phyloP scores from a whole-genome alignment of 768 basidiomycete species.

The Kwoniella sp. region DNA sequence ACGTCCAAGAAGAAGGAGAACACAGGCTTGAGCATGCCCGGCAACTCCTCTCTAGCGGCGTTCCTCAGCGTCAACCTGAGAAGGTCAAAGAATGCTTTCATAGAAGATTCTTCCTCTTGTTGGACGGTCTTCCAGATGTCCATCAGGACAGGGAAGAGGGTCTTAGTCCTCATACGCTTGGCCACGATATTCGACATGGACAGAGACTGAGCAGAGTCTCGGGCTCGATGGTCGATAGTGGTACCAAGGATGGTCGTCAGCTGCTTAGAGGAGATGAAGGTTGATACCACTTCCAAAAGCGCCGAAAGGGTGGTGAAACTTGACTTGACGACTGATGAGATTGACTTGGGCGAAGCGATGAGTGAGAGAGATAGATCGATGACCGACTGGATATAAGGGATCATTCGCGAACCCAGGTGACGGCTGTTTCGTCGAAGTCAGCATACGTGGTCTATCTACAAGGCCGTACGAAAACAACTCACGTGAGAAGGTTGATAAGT shows the following conservation, averaged over 20 bases:
- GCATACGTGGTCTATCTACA: background rate
- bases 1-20: slow-evolving; percentile 80
- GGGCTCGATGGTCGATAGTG: slow-evolving; percentile 32
- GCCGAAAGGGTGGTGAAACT: slow-evolving; percentile 62
- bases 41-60: slow-evolving; percentile 67
- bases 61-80: slow-evolving; percentile 68
- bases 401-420: slow-evolving; percentile 81
- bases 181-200: slow-evolving; percentile 67
- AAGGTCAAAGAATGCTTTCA: slow-evolving; percentile 68
- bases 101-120: slow-evolving; percentile 33
- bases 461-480: slow-evolving; percentile 64
- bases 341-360: slow-evolving; percentile 23
- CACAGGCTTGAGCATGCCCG: slow-evolving; percentile 67
- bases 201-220: slow-evolving; percentile 38
- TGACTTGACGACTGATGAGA: slow-evolving; percentile 27
- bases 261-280: slow-evolving; percentile 62
- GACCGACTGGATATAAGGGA: slow-evolving; percentile 78
- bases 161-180: slow-evolving; percentile 70
- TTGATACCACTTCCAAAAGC: slow-evolving; percentile 74
- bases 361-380: slow-evolving; percentile 63
- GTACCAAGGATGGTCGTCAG: slow-evolving; percentile 33
- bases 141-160: slow-evolving; percentile 68
- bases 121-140: slow-evolving; percentile 55
- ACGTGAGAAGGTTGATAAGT: slow-evolving; percentile 64
- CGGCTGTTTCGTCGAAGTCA: slow-evolving; percentile 58